phyloP scores from a whole-genome alignment of 2,329 filamentous ascomycete genomes.

The Xylariaceae sp. region DNA sequence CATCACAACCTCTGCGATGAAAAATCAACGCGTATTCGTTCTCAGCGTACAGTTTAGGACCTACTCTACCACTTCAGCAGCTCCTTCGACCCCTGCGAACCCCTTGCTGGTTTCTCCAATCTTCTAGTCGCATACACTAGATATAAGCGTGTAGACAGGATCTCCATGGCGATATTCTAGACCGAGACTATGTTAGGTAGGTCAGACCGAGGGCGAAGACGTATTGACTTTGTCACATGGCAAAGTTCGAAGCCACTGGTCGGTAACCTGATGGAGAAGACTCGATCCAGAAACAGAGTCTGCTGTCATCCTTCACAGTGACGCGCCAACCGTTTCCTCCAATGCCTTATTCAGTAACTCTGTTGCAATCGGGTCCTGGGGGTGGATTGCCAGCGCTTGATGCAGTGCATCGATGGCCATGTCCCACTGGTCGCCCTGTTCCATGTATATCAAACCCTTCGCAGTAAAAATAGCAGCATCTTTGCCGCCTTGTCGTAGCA shows the following conservation, averaged over 20 bases:
- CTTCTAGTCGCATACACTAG: no score
- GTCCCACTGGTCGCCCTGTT: constrained; percentile 61
- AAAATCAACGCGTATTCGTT: no score
- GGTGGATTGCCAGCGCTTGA: constrained; percentile 71
- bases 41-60: no score
- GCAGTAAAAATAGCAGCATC: constrained; percentile 73
- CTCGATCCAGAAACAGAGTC: not conserved
- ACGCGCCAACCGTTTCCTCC: constrained; percentile 50
- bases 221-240: not conserved
- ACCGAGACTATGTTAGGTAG: no score
- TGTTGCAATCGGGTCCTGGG: constrained; percentile 76
- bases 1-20: no score
- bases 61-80: no score
- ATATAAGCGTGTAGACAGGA: no score
- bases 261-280: not conserved
- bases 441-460: constrained; percentile 78
- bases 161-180: no score
- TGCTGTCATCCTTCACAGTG: constrained; percentile 7
- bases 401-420: constrained; percentile 80
- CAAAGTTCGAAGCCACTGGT: not conserved
- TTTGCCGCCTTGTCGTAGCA: constrained; percentile 74
- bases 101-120: no score
- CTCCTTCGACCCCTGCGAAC: no score
- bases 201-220: no score
- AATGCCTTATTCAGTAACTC: constrained; percentile 70